A percentile compares a stretch with the other conserved stretches of the same genome.
phyloP scores from a whole-genome alignment of 1,139 yeast genomes.

The Sugiyamaella pinicola region DNA sequence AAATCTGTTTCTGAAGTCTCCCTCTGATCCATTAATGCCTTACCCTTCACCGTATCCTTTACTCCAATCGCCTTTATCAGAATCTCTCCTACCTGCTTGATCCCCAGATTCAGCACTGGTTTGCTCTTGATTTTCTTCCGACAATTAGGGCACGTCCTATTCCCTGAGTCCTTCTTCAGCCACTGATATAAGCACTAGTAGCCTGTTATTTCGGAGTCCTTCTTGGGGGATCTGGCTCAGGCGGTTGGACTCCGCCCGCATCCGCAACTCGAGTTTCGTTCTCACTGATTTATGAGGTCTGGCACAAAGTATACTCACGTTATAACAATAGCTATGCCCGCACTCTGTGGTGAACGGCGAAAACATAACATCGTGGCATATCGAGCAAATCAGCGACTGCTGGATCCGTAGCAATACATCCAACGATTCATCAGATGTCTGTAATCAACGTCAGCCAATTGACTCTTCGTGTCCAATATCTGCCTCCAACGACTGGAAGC shows the following conservation, averaged over 20 bases:
- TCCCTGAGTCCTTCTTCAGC: slow-evolving; percentile 30
- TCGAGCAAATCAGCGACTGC: slow-evolving; percentile 37
- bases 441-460: too few species aligned
- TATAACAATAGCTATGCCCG: slow-evolving; percentile 43
- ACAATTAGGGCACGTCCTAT: slow-evolving; percentile 36
- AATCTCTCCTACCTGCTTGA: slow-evolving; percentile 26
- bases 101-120: slow-evolving; percentile 26
- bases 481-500: too few species aligned
- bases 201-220: slow-evolving; percentile 10
- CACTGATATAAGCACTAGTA: slow-evolving; percentile 36
- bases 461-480: too few species aligned
- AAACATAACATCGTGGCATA: slow-evolving; percentile 42
- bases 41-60: slow-evolving; percentile 15
- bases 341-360: slow-evolving; percentile 41
- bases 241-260: slow-evolving; percentile 5
- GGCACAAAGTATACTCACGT: slow-evolving; percentile 29
- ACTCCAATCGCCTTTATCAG: slow-evolving; percentile 23
- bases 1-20: slow-evolving; percentile 26
- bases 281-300: too few species aligned
- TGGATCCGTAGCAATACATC: slow-evolving; percentile 28
- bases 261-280: background rate
- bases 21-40: slow-evolving; percentile 21
- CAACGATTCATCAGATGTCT: slow-evolving; percentile 21
- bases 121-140: slow-evolving; percentile 27
- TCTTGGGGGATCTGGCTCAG: slow-evolving; percentile 1